These are phyloP conservation scores for Coleophoma crateriformis DNA, from an alignment of 2,329 filamentous ascomycete genomes.

Conservation along the genomic window DNA sequence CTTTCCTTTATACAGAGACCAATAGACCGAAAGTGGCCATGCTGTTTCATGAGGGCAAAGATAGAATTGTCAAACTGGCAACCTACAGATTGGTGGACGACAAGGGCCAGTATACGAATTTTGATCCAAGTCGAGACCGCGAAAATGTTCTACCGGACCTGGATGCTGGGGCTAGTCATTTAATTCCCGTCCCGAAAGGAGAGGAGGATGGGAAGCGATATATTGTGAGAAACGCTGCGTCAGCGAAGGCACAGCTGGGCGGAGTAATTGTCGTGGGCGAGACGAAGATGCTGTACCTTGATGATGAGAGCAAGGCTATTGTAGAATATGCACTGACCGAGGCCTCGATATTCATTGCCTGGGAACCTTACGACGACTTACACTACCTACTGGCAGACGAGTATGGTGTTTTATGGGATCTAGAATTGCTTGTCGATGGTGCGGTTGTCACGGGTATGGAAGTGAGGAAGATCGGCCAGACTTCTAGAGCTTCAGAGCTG, in stretches of 20 bases:
- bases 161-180: conserved; percentile 50
- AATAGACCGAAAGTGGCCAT: conserved; percentile 57
- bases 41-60: conserved; percentile 58
- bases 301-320: conserved; percentile 65
- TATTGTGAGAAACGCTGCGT: conserved; percentile 44
- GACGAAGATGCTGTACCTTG: conserved; percentile 79
- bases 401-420: conserved; percentile 78
- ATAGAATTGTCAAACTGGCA: conserved; percentile 48
- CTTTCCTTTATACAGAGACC: conserved; percentile 54
- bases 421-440: conserved; percentile 67
- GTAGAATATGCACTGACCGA: conserved; percentile 63
- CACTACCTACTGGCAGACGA: conserved; percentile 89
- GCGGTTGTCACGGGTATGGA: conserved; percentile 68
- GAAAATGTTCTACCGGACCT: conserved; percentile 47
- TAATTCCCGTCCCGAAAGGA: conserved; percentile 57
- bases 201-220: conserved; percentile 55
- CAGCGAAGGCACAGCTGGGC: conserved; percentile 53
- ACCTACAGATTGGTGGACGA: conserved; percentile 57
- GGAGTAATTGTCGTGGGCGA: conserved; percentile 73
- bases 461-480: conserved; percentile 57
- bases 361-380: conserved; percentile 77
- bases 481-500: conserved; percentile 70
- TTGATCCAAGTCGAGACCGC: conserved; percentile 49
- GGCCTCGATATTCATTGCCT: conserved; percentile 84
- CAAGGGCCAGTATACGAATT: conserved; percentile 45